phyloP scores from a whole-genome alignment of 164 flowering plant species.

The Vitis cinerea region DNA sequence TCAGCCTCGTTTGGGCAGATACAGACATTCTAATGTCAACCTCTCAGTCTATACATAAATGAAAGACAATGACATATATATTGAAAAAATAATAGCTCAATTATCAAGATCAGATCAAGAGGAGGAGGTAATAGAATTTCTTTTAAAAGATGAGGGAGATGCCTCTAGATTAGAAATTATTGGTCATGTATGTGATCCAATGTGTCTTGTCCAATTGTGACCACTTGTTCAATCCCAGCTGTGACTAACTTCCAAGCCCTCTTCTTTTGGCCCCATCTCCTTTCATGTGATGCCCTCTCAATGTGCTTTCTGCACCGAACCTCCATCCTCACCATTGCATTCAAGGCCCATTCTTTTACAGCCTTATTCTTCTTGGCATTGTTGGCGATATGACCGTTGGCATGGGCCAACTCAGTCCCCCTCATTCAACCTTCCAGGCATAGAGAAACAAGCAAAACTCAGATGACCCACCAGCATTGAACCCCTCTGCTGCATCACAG shows the following conservation, averaged over 20 bases:
- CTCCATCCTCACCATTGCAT: slow-evolving; percentile 6
- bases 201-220: slow-evolving; percentile 43
- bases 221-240: slow-evolving; percentile 48
- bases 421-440: slow-evolving; percentile 70
- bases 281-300: slow-evolving; percentile 23
- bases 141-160: slow-evolving; percentile 18
- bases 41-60: slow-evolving; percentile 5
- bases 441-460: slow-evolving; percentile 68
- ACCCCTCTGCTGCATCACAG: slow-evolving; percentile 32
- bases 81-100: slow-evolving; percentile 16
- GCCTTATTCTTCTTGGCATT: slow-evolving; percentile 7
- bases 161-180: slow-evolving; percentile 43
- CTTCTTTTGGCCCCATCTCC: slow-evolving; percentile 23
- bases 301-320: slow-evolving; percentile 15
- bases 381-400: not conserved
- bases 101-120: slow-evolving; percentile 44
- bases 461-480: slow-evolving; percentile 33
- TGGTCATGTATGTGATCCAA: slow-evolving; percentile 36
- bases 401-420: not conserved
- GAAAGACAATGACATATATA: not conserved
- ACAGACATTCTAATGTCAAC: slow-evolving; percentile 22
- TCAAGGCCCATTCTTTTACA: slow-evolving; percentile 6
- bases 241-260: slow-evolving; percentile 29
- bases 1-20: slow-evolving; percentile 10
- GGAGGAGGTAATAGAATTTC: not conserved